Base-by-base conservation (phyloP, 163 green algal genomes). In the Scenedesmus sp. region DNA sequence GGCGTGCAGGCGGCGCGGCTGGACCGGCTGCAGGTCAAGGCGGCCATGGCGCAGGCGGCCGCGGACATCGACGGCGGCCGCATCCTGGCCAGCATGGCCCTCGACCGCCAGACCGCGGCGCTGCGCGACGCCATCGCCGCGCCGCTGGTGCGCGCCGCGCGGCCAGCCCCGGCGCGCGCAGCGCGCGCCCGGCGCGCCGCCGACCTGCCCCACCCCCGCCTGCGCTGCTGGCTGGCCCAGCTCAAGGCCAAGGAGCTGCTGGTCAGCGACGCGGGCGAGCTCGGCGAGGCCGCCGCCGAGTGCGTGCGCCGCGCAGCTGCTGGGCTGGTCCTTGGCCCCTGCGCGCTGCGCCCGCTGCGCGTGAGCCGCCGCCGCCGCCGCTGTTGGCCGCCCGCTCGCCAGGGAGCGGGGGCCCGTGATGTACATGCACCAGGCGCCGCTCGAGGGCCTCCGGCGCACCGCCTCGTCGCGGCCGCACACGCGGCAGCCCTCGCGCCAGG, bases 1-100 rank as follows among this genome's bases (percentile, higher is more conserved):
- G 66, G 76, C 1, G 76, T 89, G 20, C 85, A 89, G 75, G 83
- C 84, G 57, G 14, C 58, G 24, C 71, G 74, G 72, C 78, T 89
- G 70, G 80, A 85, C 65, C 50, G 39, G 26, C 69, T 81, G 39
- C 63, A 67, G n/a, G 53, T 81, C 39, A 69, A 62, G 39, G 34
- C 67, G 34, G 26, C 44, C 18, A n/a, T 81, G 31, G 34, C 60
- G 63, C 74, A 75, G 33, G 63, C 50, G 4, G 53, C 24, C 18
- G 28, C 34, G 1, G 74, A 81, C 63, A 75, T 81, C 20, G n/a
- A 57, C 3, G 50, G 5, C 20, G 63, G 63, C 17, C 33, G 24
- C 31, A 56, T 81, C 33, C 20, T 81, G 13, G 18, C 62, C 39
- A 62, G 31, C n/a, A 75, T 81, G 74, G 29, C 31, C 24, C 51